Base-by-base conservation (phyloP, 2,329 filamentous ascomycete species). In the Trichoderma koningiopsis region DNA sequence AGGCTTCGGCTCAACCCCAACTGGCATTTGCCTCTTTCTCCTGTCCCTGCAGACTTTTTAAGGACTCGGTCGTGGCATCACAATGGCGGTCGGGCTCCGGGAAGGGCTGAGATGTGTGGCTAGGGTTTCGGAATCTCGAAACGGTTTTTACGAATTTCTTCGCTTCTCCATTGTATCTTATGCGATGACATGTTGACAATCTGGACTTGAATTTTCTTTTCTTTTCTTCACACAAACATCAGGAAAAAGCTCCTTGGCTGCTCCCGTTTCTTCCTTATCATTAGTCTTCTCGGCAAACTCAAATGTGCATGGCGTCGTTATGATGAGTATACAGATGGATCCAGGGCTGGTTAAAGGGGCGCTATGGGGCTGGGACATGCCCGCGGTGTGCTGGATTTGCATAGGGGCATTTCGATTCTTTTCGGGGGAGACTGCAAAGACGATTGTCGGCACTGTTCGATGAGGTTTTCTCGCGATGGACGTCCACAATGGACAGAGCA, bases 101-200 rank as follows among this genome's bases (percentile, higher is more conserved):
- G n/a, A 1, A 53, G 10, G 40, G 70, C 72, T n/a, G 62, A 62
- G 7, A 71, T 37, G 61, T 63, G 72, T 71, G 0, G 70, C 72
- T 4, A 72, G 57, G 56, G 57, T 61, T 68, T 68, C 66, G 66
- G 57, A 62, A 27, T 58, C 10, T 68, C 64, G 67, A 68, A 67
- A 61, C 69, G 61, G 56, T 72, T 43, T 43, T 43, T 62, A 70
- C 63, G 62, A 68, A 69, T 68, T 72, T 65, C 29, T 66, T 72
- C 70, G 64, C 71, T 72, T 72, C 72, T 72, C 31, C 47, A 68
- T 67, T 72, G 70, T 72, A 72, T 70, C 65, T 72, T 72, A 68
- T 68, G 72, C 71, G 69, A 73, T 68, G 69, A 69, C 69, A 70
- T 71, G 69, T 68, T 68, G 31, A 64, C 64, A 60, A 70, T 69